Evolutionary conservation across 805 yeast genomes (phyloP).

Genomic region (Candida mattraensis): DNA sequence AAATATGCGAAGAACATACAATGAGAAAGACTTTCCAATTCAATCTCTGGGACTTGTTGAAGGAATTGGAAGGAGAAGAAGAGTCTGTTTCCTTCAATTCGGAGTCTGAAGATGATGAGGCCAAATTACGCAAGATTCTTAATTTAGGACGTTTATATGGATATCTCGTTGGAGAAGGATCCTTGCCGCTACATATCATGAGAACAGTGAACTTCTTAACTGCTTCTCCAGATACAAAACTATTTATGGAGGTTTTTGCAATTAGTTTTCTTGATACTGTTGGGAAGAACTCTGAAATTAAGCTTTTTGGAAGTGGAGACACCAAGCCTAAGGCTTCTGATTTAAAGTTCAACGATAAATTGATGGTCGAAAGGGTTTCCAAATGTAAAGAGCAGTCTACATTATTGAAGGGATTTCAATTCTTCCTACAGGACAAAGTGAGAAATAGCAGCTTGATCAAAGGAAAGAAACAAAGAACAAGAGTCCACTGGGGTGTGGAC

Average conservation of each 20-base stretch:
- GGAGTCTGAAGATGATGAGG: conserved; percentile 54
- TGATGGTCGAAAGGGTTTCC: conserved; percentile 37
- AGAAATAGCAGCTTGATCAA: conserved; percentile 45
- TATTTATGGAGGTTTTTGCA: conserved; percentile 73
- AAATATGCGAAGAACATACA: conserved; percentile 71
- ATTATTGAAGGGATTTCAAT: conserved; percentile 65
- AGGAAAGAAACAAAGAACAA: conserved; percentile 53
- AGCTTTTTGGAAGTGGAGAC: conserved; percentile 44
- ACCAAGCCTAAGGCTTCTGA: conserved; percentile 31
- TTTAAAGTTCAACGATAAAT: conserved; percentile 34
- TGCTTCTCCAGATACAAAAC: conserved; percentile 53
- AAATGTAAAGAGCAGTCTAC: conserved; percentile 59
- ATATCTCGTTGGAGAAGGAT: conserved; percentile 66
- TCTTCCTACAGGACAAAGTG: conserved; percentile 52
- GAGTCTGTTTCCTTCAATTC: conserved; percentile 19
- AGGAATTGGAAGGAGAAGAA: conserved; percentile 60
- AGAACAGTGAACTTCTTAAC: conserved; percentile 74
- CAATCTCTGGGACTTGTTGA: conserved; percentile 81
- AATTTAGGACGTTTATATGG: conserved; percentile 86
- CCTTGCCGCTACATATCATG: conserved; percentile 70
- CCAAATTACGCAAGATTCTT: conserved; percentile 56
- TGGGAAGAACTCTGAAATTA: conserved; percentile 60
- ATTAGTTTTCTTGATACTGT: conserved; percentile 64
- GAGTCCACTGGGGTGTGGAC: conserved; percentile 69
- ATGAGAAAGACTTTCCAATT: conserved; percentile 85